Conservation (phyloP, 2,329 filamentous ascomycete species). For the Fusarium citri region DNA sequence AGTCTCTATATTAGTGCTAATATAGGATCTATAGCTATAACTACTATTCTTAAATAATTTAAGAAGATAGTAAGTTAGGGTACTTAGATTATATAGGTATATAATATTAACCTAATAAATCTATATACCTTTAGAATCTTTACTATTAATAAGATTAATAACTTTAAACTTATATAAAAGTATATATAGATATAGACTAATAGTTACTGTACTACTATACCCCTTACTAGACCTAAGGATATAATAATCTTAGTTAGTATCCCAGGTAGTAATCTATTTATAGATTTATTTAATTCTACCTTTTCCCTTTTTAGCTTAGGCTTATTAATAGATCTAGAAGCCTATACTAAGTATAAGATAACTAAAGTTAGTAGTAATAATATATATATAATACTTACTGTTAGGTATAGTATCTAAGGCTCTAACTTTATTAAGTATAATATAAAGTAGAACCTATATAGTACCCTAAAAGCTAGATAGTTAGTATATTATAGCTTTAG, state of each 20-base stretch:
- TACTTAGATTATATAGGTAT: not conserved
- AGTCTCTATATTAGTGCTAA: not conserved
- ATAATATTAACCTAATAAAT: not conserved
- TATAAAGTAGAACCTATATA: constrained; percentile 36
- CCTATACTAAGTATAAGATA: not conserved
- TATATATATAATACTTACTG: constrained; percentile 50
- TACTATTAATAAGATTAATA: not conserved
- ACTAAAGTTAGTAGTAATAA: constrained; percentile 44
- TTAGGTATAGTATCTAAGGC: constrained; percentile 51
- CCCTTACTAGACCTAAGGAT: not conserved
- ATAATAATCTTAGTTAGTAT: not conserved
- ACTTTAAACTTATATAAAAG: not conserved
- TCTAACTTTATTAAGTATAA: constrained; percentile 53
- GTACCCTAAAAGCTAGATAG: constrained; percentile 45
- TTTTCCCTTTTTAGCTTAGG: not conserved
- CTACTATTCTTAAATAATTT: not conserved
- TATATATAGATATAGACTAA: not conserved
- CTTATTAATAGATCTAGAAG: not conserved
- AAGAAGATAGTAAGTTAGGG: not conserved
- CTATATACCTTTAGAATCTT: not conserved
- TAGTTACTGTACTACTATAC: not conserved
- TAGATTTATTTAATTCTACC: not conserved
- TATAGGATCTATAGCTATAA: not conserved
- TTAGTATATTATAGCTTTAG: constrained; percentile 54
- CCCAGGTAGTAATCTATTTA: not conserved